Evolutionary conservation across 768 basidiomycete species (phyloP), one percentile per base, ranked within the genome.

Genomic region (Atractiella rhizophila): DNA sequence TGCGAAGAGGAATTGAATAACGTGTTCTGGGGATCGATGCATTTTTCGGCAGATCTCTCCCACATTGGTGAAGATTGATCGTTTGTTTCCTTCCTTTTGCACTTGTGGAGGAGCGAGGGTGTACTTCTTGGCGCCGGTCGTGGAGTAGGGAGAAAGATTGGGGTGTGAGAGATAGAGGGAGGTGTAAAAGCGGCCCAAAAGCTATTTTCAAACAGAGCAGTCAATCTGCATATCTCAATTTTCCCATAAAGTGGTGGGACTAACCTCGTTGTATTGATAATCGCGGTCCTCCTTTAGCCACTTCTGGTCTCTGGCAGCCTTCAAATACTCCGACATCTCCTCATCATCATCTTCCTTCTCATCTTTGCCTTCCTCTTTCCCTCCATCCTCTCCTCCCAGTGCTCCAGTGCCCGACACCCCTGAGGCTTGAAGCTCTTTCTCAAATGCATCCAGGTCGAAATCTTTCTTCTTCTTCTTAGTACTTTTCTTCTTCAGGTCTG

Each of bases 1-100:
- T 40, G 91, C 73, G 57, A 94, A 96, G 48, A 96, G 64, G 66
- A 80, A 98, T 59, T 79, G 74, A 47, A 94, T 96, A 54, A 94
- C 83, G 53, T 98, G 91, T 60, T 94, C 88, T 16, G 91, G 85
- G 64, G 81, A 66, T 58, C 88, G 69, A 63, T 91, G 88, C 88
- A 98, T 96, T 56, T 80, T 74, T 62, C 76, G 83, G 69, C 88
- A 96, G 48, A 98, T 98, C 56, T 98, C 88, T 46, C 74, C 73
- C 43, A 98, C 69, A 60, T 98, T 98, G 50, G 85, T 79, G 50
- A 98, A 98, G 49, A 94, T 78, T 32, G 82, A 74, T 62, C 85
- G 86, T 63, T 94, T 94, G 64, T 85, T 86, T n/a, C 66, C 91
- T 68, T 98, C 91, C 54, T 81, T 69, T 57, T 77, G 73, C 37